Evolutionary conservation across 2,329 filamentous ascomycete species (phyloP), one percentile per base, ranked within the genome.

Genomic region (Ophiostoma sp.): DNA sequence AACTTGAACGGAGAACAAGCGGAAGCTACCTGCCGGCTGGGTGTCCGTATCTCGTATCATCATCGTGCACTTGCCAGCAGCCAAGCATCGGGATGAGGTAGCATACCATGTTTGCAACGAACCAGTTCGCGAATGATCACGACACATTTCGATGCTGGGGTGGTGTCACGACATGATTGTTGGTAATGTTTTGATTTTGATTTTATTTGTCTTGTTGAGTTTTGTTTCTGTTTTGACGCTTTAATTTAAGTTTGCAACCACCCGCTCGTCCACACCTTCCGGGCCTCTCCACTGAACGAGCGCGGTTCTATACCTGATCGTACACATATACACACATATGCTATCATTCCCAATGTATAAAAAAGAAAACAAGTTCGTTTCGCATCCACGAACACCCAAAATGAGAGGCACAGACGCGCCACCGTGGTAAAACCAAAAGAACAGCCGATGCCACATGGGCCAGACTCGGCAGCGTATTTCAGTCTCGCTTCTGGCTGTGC

Each of bases 241-340:
- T 39, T 59, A 52, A 42, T 48, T 55, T 48, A 36, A 45, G 69
- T 59, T 59, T 57, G 7, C 36, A 45, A 11, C 15, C 52, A 15
- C 52, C 57, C 48, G 55, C 33, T 57, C 68, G n/a, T 25, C 28
- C 28, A 19, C 9, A 25, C 12, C 36, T n/a, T 8, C n/a, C 22
- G 42, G 61, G n/a, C 22, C 61, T 45, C n/a, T 6, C n/a, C 31
- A 28, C 22, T 15, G 33, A 42, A 42, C 63, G 55, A 69, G 55
- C 57, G 69, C 31, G 19, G 39, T 66, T 57, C 39, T 45, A 73
- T 61, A 57, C 50, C 72, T 71, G 69, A 73, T 73, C 72, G 72
- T 71, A 73, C 69, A 73, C 45, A 69, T 73, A 68, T 55, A 68
- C 68, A 73, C 59, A 73, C 69, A 73, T 31, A 73, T 50, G 33